phyloP scores from a whole-genome alignment of 2,329 filamentous ascomycete species.

The Penicillium corylophilum region DNA sequence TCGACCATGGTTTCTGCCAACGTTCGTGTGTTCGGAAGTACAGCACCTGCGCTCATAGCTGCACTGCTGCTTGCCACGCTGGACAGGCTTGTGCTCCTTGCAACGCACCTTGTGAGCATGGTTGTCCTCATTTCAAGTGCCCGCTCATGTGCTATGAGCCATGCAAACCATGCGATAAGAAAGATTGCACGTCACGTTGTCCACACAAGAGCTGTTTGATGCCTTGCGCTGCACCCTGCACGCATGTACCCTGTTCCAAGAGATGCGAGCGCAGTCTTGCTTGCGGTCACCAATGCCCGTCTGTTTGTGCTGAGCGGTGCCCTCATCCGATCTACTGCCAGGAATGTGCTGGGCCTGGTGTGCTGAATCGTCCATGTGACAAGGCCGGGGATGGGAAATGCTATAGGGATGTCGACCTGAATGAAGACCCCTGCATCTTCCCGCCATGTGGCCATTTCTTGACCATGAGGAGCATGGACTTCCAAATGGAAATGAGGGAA shows the following conservation, averaged over 20 bases:
- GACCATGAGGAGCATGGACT: constrained; percentile 61
- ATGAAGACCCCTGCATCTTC: constrained; percentile 62
- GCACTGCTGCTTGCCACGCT: constrained; percentile 54
- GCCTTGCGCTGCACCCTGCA: constrained; percentile 67
- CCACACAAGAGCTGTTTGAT: constrained; percentile 52
- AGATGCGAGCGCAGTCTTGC: constrained; percentile 55
- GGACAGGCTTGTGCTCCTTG: constrained; percentile 43
- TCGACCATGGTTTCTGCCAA: constrained; percentile 45
- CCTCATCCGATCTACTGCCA: constrained; percentile 58
- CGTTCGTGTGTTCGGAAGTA: constrained; percentile 53
- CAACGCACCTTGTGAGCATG: constrained; percentile 52
- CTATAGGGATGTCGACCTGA: constrained; percentile 59
- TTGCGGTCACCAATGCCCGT: constrained; percentile 66
- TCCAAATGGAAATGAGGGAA: constrained; percentile 53
- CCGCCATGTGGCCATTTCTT: constrained; percentile 64
- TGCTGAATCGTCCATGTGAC: constrained; percentile 52
- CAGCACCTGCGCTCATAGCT: constrained; percentile 58
- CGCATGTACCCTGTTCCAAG: constrained; percentile 63
- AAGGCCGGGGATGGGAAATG: too few relatives aligned
- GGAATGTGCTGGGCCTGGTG: constrained; percentile 45
- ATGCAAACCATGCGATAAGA: constrained; percentile 59
- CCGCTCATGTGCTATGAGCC: constrained; percentile 57
- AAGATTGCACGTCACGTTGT: constrained; percentile 57
- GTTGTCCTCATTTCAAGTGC: constrained; percentile 53
- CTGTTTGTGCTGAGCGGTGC: constrained; percentile 64